Evolutionary conservation across 805 yeast species (phyloP).

Genomic region (Metschnikowia chrysomelidarum): DNA sequence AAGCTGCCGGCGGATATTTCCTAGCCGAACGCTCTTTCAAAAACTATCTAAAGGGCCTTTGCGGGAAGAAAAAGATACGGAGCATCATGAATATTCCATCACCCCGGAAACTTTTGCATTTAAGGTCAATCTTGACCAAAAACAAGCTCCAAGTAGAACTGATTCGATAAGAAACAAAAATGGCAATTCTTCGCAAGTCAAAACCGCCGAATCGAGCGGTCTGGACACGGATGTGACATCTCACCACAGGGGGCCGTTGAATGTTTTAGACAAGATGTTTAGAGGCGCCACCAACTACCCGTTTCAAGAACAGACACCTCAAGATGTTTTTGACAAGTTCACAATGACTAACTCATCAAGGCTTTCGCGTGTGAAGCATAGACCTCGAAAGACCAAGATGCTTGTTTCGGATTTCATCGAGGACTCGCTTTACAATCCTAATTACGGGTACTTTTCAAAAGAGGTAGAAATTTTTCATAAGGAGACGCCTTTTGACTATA

Average conservation of each 20-base stretch:
- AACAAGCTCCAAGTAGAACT: not conserved
- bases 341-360: conserved; percentile 35
- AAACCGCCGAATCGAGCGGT: not conserved
- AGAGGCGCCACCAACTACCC: conserved; percentile 43
- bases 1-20: too few relatives aligned
- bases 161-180: not conserved
- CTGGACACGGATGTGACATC: conserved; percentile 9
- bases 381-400: conserved; percentile 70
- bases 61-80: conserved; percentile 19
- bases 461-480: conserved; percentile 77
- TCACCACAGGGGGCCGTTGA: conserved; percentile 23
- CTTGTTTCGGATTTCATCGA: conserved; percentile 78
- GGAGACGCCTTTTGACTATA: conserved; percentile 61
- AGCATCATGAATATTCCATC: conserved; percentile 43
- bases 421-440: conserved; percentile 77
- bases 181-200: too few relatives aligned
- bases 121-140: conserved; percentile 27
- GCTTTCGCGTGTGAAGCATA: conserved; percentile 29
- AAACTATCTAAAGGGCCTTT: conserved; percentile 19
- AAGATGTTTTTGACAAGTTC: conserved; percentile 36
- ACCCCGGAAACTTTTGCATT: conserved; percentile 46
- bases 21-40: conserved; percentile 22
- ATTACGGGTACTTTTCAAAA: conserved; percentile 77
- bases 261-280: conserved; percentile 35
- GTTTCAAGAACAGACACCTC: conserved; percentile 35